Evolutionary conservation across 1,139 yeast species (phyloP), one percentile per base, ranked within the genome.

Genomic region (Blastobotrys elegans): DNA sequence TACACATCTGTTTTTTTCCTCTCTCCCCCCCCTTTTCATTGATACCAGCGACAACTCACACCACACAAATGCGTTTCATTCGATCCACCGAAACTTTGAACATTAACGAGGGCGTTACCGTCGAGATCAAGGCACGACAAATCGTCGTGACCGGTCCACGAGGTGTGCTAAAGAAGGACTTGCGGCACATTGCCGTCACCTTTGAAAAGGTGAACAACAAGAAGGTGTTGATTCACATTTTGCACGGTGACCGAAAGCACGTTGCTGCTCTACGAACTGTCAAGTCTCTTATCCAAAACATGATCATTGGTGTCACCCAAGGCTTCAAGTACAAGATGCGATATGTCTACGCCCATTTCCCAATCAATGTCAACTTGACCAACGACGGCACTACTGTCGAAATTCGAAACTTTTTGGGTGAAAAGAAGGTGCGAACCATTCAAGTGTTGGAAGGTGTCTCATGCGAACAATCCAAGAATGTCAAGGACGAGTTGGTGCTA

Each of bases 271-370:
- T 92, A 73, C 90, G 97, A 82, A 92, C 98, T 58, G 97, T 92
- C 75, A 89, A 89, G 79, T 87, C 97, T 63, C 79, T 92, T 71
- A 79, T 92, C 67, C 72, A 88, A 70, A 92, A 94, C 88, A 75
- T 92, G 82, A 76, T 92, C 77, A 87, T 87, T 62, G 98, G 99
- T 85, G 98, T 92, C 70, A 92, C 98, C 74, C 84, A 84, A 80
- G 97, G 98, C 75, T 92, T 78, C 95, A 83, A 85, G 78, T 92
- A 92, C 95, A 92, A 92, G 89, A 84, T 92, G 96, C 88, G 97
- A 82, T 90, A 89, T 75, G 98, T 92, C 63, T 94, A 92, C 73
- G 99, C 98, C 84, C 98, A 94, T 87, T 92, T 92, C 96, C 99
- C 98, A 73, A 94, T 94, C 77, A 92, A 94, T 76, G 97, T 92